Evolutionary conservation across 139 green algal species (phyloP).

Genomic region (Dunaliella primolecta): DNA sequence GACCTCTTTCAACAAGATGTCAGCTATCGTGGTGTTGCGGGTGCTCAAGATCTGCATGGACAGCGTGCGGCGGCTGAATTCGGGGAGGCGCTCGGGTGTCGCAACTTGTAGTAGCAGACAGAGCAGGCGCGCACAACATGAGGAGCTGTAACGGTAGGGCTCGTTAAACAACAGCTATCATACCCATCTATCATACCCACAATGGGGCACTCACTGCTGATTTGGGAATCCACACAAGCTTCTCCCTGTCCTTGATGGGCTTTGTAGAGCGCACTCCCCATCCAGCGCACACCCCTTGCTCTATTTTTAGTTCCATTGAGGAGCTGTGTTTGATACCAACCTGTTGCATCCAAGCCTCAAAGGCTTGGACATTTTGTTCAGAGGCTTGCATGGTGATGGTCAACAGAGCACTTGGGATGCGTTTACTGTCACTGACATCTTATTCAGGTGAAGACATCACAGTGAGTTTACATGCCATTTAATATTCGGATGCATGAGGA

Average conservation of each 20-base stretch:
- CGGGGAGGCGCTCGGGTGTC: no score
- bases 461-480: background rate
- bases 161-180: no score
- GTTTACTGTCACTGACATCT: background rate
- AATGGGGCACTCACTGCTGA: background rate
- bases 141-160: no score
- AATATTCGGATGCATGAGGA: background rate
- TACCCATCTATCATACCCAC: background rate
- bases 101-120: no score
- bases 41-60: background rate
- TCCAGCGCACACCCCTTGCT: background rate
- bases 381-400: background rate
- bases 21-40: background rate
- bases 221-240: background rate
- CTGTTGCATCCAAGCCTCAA: background rate
- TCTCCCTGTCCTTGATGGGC: background rate
- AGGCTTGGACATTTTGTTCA: background rate
- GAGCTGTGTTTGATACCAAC: background rate
- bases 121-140: no score
- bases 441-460: background rate
- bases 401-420: background rate
- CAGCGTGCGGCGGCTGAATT: no score
- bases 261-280: background rate
- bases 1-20: background rate
- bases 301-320: background rate